These are phyloP conservation scores for Selenicereus undatus DNA, from an alignment of 148 eudicot genomes.

Conservation along the genomic window DNA sequence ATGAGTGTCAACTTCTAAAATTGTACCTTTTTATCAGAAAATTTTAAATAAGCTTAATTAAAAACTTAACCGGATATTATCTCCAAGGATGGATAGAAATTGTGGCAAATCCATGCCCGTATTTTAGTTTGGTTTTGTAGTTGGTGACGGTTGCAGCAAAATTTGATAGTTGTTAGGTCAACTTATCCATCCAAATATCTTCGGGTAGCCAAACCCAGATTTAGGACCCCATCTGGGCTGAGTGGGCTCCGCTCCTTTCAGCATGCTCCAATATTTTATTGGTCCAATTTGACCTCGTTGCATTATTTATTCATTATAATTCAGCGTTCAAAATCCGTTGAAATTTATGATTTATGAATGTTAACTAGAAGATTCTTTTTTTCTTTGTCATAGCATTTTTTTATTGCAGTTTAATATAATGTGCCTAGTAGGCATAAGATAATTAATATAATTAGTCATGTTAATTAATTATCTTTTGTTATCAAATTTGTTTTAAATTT, in stretches of 20 bases:
- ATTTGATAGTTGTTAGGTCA: background rate
- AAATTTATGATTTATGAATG: background rate
- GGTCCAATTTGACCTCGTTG: background rate
- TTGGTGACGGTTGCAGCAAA: background rate
- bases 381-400: too few species aligned
- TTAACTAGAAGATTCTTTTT: too few species aligned
- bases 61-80: too few species aligned
- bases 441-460: too few species aligned
- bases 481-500: too few species aligned
- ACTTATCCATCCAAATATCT: background rate
- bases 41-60: too few species aligned
- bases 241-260: background rate
- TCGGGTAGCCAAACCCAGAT: conserved; percentile 2
- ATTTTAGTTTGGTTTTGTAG: background rate
- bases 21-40: too few species aligned
- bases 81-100: too few species aligned
- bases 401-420: too few species aligned
- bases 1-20: too few species aligned
- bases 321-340: background rate
- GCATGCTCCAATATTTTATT: background rate
- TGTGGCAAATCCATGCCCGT: background rate
- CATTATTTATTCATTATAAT: background rate
- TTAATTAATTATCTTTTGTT: too few species aligned
- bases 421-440: too few species aligned
- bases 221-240: background rate